Evolutionary conservation across 495 filamentous ascomycete species (phyloP).

Genomic region (Podospora pseudopauciseta): DNA sequence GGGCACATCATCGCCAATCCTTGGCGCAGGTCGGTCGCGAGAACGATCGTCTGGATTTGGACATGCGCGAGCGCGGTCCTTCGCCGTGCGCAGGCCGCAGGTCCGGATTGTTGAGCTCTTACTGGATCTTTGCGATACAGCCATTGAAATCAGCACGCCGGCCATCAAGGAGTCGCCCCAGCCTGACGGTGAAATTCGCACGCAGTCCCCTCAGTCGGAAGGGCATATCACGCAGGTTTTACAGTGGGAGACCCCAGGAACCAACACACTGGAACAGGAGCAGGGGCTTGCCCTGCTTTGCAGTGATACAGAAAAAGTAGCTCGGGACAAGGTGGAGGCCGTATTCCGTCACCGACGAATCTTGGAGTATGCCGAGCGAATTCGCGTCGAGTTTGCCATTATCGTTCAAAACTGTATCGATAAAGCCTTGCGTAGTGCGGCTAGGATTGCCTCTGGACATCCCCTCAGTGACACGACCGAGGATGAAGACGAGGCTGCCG

Average conservation of each 20-base stretch:
- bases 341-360: conserved; percentile 87
- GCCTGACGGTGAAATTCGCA: conserved; percentile 68
- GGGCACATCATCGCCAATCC: conserved; percentile 55
- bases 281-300: conserved; percentile 85
- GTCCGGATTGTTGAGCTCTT: conserved; percentile 91
- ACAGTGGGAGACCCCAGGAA: conserved; percentile 91
- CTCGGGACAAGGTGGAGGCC: conserved; percentile 85
- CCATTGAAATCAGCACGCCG: conserved; percentile 89
- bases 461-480: conserved; percentile 69
- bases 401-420: conserved; percentile 93
- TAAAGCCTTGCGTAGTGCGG: conserved; percentile 85
- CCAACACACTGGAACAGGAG: conserved; percentile 89
- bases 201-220: conserved; percentile 92
- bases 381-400: conserved; percentile 85
- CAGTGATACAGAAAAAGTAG: conserved; percentile 77
- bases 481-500: conserved; percentile 39
- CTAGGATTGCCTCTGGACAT: conserved; percentile 77
- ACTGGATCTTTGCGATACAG: conserved; percentile 91
- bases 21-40: conserved; percentile 67
- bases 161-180: conserved; percentile 79
- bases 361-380: conserved; percentile 92
- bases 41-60: conserved; percentile 73
- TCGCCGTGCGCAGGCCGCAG: conserved; percentile 83
- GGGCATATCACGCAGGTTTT: conserved; percentile 86
- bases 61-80: conserved; percentile 70